A percentile compares a stretch with the other conserved stretches of the same genome.
Evolutionary conservation across 305 asterid species (phyloP).

Genomic region (Solanum hybrid): DNA sequence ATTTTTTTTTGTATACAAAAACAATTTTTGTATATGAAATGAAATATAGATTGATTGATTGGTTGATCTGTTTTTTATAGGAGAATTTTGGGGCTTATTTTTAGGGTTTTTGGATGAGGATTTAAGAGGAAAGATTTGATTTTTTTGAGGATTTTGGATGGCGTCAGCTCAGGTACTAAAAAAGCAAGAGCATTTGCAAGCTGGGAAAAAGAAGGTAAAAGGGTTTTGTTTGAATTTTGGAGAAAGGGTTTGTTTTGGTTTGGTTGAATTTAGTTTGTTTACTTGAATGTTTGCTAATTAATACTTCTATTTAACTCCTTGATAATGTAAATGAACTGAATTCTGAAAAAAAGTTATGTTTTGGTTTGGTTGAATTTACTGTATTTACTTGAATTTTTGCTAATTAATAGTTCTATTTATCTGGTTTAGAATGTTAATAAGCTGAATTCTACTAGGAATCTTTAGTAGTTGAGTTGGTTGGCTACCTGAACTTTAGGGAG

Average conservation of each 20-base stretch:
- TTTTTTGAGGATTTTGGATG: constrained; percentile 29
- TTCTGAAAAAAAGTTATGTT: neutral
- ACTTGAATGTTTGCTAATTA: neutral
- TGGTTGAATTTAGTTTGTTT: neutral
- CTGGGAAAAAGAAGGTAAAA: constrained; percentile 74
- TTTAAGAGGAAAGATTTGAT: constrained; percentile 18
- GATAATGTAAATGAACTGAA: neutral
- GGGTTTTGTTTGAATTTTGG: neutral
- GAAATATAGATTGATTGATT: neutral
- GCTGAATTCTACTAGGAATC: neutral
- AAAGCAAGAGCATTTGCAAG: constrained; percentile 83
- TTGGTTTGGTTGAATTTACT: neutral
- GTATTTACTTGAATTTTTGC: neutral
- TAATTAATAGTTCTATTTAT: neutral
- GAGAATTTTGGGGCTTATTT: constrained; percentile 1
- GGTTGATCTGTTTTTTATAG: neutral
- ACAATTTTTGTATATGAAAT: neutral
- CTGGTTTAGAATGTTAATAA: neutral
- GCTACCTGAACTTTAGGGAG: neutral
- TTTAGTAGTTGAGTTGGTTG: neutral
- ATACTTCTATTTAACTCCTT: neutral
- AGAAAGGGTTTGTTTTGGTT: neutral
- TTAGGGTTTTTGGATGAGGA: constrained; percentile 18
- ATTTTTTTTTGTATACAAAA: neutral
- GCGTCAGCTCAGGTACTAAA: constrained; percentile 82